Conservation (phyloP, 441 rosid species). For the Lepidium campestre region DNA sequence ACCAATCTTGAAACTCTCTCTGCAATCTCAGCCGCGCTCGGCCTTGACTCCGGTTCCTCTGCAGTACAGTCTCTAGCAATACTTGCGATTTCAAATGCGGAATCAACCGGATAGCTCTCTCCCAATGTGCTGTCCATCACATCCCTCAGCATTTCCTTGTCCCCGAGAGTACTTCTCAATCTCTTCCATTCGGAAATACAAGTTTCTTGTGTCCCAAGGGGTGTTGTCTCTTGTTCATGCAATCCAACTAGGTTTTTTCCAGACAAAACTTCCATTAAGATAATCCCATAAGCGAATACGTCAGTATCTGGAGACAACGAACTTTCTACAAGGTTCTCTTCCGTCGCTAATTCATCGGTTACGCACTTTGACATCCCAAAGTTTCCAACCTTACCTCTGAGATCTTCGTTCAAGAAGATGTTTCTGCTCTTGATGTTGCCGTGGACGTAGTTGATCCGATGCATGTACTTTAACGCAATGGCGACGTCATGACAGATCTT, state of each 20-base stretch:
- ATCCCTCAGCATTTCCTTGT: conserved; percentile 45
- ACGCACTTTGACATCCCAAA: conserved; percentile 60
- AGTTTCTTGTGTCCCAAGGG: conserved; percentile 11
- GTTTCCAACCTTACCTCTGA: conserved; percentile 76
- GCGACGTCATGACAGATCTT: conserved; percentile 83
- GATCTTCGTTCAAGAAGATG: conserved; percentile 83
- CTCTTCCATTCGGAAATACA: conserved; percentile 17
- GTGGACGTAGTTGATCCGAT: conserved; percentile 78
- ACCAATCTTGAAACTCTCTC: conserved; percentile 60
- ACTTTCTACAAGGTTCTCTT: conserved; percentile 52
- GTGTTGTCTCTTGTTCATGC: conserved; percentile 18
- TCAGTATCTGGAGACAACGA: conserved; percentile 51
- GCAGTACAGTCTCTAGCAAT: conserved; percentile 64
- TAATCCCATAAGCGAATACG: conserved; percentile 67
- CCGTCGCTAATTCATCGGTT: conserved; percentile 41
- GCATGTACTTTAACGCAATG: conserved; percentile 80
- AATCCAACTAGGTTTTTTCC: conserved; percentile 47
- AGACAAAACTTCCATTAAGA: conserved; percentile 63
- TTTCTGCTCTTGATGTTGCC: conserved; percentile 65
- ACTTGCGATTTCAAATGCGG: conserved; percentile 58
- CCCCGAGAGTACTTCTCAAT: conserved; percentile 37
- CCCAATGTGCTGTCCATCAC: conserved; percentile 77
- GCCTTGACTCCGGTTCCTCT: conserved; percentile 60
- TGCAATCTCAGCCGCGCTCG: conserved; percentile 66
- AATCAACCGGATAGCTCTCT: conserved; percentile 64